These are phyloP conservation scores for Nicotiana benthamiana DNA, from an alignment of 257 asterid species.

Conservation along the genomic window DNA sequence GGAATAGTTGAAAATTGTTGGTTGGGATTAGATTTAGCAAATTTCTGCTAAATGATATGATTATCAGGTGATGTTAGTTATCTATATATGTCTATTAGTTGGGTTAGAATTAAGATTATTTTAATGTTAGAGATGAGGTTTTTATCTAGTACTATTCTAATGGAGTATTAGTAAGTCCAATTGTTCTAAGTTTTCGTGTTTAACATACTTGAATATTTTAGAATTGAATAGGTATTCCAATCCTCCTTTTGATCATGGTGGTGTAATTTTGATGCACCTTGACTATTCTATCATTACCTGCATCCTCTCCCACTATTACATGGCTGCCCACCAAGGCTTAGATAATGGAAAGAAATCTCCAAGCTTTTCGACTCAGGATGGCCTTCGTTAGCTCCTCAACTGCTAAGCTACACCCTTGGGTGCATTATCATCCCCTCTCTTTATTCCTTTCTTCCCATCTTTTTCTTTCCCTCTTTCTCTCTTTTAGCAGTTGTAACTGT, in stretches of 20 bases:
- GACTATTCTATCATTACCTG: not conserved
- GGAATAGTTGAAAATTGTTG: not conserved
- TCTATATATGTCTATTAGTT: not conserved
- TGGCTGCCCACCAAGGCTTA: not conserved
- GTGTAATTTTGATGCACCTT: not conserved
- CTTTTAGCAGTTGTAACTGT: not conserved
- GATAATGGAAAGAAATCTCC: not conserved
- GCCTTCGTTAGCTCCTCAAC: not conserved
- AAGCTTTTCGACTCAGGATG: not conserved
- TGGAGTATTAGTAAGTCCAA: not conserved
- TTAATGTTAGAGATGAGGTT: not conserved
- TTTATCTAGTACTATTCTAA: not conserved
- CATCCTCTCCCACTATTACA: not conserved
- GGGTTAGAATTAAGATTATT: not conserved
- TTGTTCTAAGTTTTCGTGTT: not conserved
- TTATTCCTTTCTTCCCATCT: not conserved
- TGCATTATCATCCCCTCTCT: not conserved
- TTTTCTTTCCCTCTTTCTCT: not conserved
- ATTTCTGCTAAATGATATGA: not conserved
- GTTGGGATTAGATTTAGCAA: not conserved
- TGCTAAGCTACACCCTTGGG: not conserved
- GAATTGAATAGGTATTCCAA: not conserved
- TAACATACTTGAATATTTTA: not conserved
- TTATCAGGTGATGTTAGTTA: not conserved
- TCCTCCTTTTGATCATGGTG: too few relatives aligned